These are phyloP conservation scores for Neurospora sp. DNA, from an alignment of 495 filamentous ascomycete species.

Conservation along the genomic window DNA sequence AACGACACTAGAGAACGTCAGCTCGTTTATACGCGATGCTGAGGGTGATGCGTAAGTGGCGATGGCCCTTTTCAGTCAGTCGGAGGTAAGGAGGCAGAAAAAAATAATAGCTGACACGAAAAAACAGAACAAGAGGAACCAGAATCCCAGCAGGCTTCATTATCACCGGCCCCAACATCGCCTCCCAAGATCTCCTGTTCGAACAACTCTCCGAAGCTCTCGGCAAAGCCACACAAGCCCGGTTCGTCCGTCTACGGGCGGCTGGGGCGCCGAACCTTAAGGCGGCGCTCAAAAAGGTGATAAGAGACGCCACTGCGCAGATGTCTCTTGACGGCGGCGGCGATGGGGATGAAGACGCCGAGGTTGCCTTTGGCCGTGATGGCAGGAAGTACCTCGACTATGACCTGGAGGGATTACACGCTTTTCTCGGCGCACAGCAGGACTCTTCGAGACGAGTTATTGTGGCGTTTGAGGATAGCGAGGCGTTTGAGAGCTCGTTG, in stretches of 20 bases:
- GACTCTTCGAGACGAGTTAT: slow-evolving; percentile 52
- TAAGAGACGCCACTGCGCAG: slow-evolving; percentile 40
- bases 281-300: slow-evolving; percentile 69
- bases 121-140: slow-evolving; percentile 1
- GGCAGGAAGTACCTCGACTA: slow-evolving; percentile 75
- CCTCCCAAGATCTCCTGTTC: slow-evolving; percentile 65
- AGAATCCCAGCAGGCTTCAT: slow-evolving; percentile 72
- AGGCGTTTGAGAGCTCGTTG: slow-evolving; percentile 77
- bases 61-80: slow-evolving; percentile 5
- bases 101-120: too few relatives aligned
- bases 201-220: slow-evolving; percentile 52
- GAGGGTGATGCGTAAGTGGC: slow-evolving; percentile 23
- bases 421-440: slow-evolving; percentile 44
- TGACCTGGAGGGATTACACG: slow-evolving; percentile 73
- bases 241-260: slow-evolving; percentile 62
- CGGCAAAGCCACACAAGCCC: slow-evolving; percentile 35
- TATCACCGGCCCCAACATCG: slow-evolving; percentile 76
- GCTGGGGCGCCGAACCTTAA: slow-evolving; percentile 77
- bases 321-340: slow-evolving; percentile 10
- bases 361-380: slow-evolving; percentile 39
- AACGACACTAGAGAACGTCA: slow-evolving; percentile 51
- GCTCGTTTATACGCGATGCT: slow-evolving; percentile 51
- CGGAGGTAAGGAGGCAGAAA: too few relatives aligned
- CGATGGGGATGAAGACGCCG: slow-evolving; percentile 41
- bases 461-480: slow-evolving; percentile 79